Conservation (phyloP, 208 protist genomes). For the Strigomonas galati region DNA sequence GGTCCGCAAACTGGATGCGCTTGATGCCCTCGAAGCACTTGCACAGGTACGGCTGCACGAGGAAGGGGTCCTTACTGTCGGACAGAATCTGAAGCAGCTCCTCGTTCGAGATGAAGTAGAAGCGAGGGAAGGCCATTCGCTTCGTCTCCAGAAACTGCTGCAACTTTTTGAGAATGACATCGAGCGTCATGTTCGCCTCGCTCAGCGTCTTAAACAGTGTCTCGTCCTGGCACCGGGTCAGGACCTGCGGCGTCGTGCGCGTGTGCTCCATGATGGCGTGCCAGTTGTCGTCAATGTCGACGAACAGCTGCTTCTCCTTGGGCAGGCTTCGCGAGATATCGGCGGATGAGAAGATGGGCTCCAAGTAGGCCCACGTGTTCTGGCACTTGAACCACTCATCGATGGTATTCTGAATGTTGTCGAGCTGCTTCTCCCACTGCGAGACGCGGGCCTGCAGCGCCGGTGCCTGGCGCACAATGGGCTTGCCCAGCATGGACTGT, state of each 20-base stretch:
- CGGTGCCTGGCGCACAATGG: slow-evolving; percentile 84
- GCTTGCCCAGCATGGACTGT: slow-evolving; percentile 95
- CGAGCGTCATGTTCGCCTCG: slow-evolving; percentile 92
- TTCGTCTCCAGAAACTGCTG: slow-evolving; percentile 99
- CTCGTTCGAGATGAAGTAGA: slow-evolving; percentile 97
- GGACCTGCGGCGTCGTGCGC: slow-evolving; percentile 74
- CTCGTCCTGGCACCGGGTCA: slow-evolving; percentile 91
- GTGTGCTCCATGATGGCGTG: slow-evolving; percentile 92
- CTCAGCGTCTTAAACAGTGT: slow-evolving; percentile 89
- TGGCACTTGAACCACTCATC: slow-evolving; percentile 97
- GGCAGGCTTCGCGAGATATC: slow-evolving; percentile 97
- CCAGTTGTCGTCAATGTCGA: slow-evolving; percentile 93
- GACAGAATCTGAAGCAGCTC: slow-evolving; percentile 96
- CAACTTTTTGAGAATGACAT: slow-evolving; percentile 95
- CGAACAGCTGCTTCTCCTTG: slow-evolving; percentile 92
- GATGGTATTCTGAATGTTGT: slow-evolving; percentile 92
- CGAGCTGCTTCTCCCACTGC: slow-evolving; percentile 91
- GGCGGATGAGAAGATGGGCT: slow-evolving; percentile 95
- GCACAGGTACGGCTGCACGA: slow-evolving; percentile 94
- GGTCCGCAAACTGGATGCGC: slow-evolving; percentile 85
- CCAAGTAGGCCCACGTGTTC: slow-evolving; percentile 95
- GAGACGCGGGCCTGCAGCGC: slow-evolving; percentile 87
- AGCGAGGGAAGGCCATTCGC: slow-evolving; percentile 94
- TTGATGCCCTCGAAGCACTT: slow-evolving; percentile 97
- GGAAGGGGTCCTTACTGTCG: slow-evolving; percentile 93